Evolutionary conservation across 2,329 filamentous ascomycete genomes (phyloP).

Genomic region (Pseudomassariella vexata): DNA sequence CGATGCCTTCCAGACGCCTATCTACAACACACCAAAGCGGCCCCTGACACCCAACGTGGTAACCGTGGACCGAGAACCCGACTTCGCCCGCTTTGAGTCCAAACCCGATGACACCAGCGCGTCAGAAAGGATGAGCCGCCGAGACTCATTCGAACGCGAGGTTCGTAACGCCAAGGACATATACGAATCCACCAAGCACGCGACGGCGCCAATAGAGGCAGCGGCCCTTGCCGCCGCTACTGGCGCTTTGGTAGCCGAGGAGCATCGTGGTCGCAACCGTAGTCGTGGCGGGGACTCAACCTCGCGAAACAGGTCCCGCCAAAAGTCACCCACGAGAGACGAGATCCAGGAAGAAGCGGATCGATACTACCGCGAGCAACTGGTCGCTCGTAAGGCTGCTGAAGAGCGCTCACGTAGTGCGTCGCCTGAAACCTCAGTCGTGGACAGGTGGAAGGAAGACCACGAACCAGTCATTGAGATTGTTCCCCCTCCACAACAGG

Average conservation of each 20-base stretch:
- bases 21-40: slow-evolving; percentile 29
- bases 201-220: slow-evolving; percentile 42
- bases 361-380: slow-evolving; percentile 49
- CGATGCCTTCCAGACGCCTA: slow-evolving; percentile 44
- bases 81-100: slow-evolving; percentile 30
- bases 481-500: slow-evolving; percentile 49
- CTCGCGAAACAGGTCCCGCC: slow-evolving; percentile 28
- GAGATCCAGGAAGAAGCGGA: slow-evolving; percentile 52
- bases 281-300: slow-evolving; percentile 24
- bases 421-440: slow-evolving; percentile 47
- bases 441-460: slow-evolving; percentile 47
- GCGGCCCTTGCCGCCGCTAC: slow-evolving; percentile 41
- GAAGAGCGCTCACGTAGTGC: slow-evolving; percentile 46
- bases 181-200: slow-evolving; percentile 39
- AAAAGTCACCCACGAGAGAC: slow-evolving; percentile 29
- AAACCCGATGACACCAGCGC: slow-evolving; percentile 22
- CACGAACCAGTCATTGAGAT: slow-evolving; percentile 37
- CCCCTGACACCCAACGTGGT: slow-evolving; percentile 45
- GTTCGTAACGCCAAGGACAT: slow-evolving; percentile 38
- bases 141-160: slow-evolving; percentile 43
- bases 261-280: slow-evolving; percentile 23
- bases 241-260: slow-evolving; percentile 32
- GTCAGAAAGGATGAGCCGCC: slow-evolving; percentile 38
- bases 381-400: slow-evolving; percentile 46
- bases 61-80: slow-evolving; percentile 49